Conservation (phyloP, 352 stramenopile species). For the Globisporangium megalacanthum region DNA sequence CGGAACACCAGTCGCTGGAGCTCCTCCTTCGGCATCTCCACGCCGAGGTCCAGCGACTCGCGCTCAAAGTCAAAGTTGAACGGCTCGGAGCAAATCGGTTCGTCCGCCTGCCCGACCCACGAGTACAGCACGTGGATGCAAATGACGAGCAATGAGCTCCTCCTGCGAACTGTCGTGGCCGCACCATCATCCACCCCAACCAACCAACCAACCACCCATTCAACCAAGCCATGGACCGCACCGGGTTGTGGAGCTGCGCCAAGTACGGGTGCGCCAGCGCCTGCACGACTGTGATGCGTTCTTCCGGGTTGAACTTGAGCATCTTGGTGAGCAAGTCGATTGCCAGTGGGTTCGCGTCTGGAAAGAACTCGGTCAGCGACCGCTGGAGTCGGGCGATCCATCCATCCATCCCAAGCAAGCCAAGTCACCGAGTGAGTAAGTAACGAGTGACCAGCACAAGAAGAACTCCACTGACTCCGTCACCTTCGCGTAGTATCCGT, state of each 20-base stretch:
- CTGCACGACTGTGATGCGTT: conserved; percentile 91
- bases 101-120: conserved; percentile 47
- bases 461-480: not conserved
- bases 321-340: conserved; percentile 89
- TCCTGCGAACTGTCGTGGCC: not conserved
- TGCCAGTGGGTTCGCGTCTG: conserved; percentile 68
- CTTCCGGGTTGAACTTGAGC: conserved; percentile 91
- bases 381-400: conserved; percentile 23
- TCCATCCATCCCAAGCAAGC: not conserved
- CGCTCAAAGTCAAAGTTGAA: conserved; percentile 89
- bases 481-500: conserved; percentile 83
- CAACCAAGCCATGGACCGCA: conserved; percentile 20
- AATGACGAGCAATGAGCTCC: too few species aligned
- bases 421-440: not conserved
- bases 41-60: conserved; percentile 69
- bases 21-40: conserved; percentile 84
- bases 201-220: not conserved
- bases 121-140: too few species aligned
- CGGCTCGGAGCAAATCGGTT: conserved; percentile 69
- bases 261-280: conserved; percentile 89
- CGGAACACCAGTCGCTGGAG: conserved; percentile 79
- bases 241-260: conserved; percentile 86
- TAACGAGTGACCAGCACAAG: not conserved
- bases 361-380: conserved; percentile 79
- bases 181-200: not conserved